These are phyloP conservation scores for Hyphopichia fennica DNA, from an alignment of 1,139 yeast genomes.

Conservation along the genomic window DNA sequence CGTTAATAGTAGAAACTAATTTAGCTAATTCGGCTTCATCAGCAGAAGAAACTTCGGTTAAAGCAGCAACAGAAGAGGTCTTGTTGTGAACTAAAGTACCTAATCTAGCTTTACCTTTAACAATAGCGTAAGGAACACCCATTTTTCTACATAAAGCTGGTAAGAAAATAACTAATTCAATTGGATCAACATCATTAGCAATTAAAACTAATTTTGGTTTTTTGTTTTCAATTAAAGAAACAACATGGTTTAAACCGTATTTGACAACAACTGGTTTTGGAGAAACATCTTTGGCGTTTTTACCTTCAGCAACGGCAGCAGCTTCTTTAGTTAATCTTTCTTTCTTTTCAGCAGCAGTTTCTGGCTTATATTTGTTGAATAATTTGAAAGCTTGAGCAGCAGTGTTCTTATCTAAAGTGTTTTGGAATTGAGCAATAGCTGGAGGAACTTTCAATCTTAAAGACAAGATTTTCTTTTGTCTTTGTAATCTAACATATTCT, in stretches of 20 bases:
- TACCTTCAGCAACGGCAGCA: constrained; percentile 92
- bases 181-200: constrained; percentile 95
- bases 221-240: constrained; percentile 88
- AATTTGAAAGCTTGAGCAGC: constrained; percentile 91
- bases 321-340: constrained; percentile 95
- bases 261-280: constrained; percentile 90
- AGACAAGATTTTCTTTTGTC: constrained; percentile 89
- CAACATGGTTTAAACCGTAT: constrained; percentile 95
- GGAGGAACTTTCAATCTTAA: constrained; percentile 95
- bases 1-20: constrained; percentile 80
- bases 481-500: constrained; percentile 89
- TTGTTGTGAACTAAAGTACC: constrained; percentile 92
- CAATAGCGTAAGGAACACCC: constrained; percentile 95
- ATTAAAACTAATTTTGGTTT: constrained; percentile 89
- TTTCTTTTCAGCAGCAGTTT: constrained; percentile 89
- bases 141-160: constrained; percentile 95
- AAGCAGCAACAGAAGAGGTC: constrained; percentile 90
- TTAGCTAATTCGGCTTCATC: constrained; percentile 88
- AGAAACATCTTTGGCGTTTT: constrained; percentile 87
- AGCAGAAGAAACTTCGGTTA: constrained; percentile 84
- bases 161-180: constrained; percentile 85
- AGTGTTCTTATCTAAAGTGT: constrained; percentile 91
- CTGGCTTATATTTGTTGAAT: constrained; percentile 95
- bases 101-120: constrained; percentile 94
- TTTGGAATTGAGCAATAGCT: constrained; percentile 86